phyloP scores from a whole-genome alignment of 2,329 filamentous ascomycete genomes.

The Paecilomyces dactylethromorphus region DNA sequence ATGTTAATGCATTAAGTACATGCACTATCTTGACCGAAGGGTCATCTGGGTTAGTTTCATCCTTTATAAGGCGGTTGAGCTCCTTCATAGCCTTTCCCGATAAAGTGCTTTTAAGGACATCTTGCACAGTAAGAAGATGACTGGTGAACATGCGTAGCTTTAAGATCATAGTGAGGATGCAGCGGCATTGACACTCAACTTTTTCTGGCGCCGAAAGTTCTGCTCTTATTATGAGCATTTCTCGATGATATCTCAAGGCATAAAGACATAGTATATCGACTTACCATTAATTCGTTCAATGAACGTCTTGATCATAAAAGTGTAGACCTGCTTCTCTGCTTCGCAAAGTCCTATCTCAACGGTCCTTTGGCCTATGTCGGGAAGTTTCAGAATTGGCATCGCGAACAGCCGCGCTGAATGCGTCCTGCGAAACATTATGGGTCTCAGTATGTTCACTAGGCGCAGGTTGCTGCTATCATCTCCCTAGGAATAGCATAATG shows the following conservation, averaged over 20 bases:
- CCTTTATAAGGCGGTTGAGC: constrained; percentile 28
- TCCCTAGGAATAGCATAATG: constrained; percentile 5
- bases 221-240: constrained; percentile 30
- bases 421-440: constrained; percentile 50
- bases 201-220: constrained; percentile 13
- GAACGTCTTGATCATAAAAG: constrained; percentile 43
- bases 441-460: constrained; percentile 21
- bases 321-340: constrained; percentile 48
- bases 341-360: constrained; percentile 44
- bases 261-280: neutral
- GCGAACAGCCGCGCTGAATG: constrained; percentile 49
- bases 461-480: constrained; percentile 11
- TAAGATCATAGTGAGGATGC: constrained; percentile 43
- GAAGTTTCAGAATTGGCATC: constrained; percentile 49
- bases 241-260: neutral
- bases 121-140: constrained; percentile 44
- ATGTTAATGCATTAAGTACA: constrained; percentile 21
- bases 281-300: constrained; percentile 19
- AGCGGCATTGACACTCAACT: constrained; percentile 23
- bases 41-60: constrained; percentile 13
- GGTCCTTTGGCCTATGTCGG: constrained; percentile 39
- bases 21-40: constrained; percentile 14
- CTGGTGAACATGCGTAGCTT: constrained; percentile 47
- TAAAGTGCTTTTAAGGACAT: constrained; percentile 39
- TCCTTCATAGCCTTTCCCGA: constrained; percentile 39